A percentile compares a stretch with the other conserved stretches of the same genome.
Evolutionary conservation across 805 yeast genomes (phyloP).

Genomic region (Candida nitratophila): DNA sequence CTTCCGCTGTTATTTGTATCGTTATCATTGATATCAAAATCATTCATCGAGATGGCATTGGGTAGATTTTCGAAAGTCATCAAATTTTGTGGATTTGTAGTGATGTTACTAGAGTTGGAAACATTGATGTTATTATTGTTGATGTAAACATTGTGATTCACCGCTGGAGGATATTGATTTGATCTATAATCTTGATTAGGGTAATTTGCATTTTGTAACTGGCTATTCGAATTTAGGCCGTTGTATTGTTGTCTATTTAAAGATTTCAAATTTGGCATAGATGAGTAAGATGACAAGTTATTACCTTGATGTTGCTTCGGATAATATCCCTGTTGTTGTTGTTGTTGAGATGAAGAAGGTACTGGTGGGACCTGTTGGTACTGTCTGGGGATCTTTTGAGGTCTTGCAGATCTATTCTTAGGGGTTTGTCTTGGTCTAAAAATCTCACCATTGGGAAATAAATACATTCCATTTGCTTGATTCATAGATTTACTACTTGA

Average conservation of each 20-base stretch:
- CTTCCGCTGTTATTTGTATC: background rate
- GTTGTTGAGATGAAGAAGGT: background rate
- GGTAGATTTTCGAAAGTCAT: too few species aligned
- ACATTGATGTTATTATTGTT: too few species aligned
- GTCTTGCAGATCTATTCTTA: constrained; percentile 30
- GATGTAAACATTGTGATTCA: too few species aligned
- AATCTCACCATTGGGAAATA: constrained; percentile 49
- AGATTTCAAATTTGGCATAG: constrained; percentile 6
- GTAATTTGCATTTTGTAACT: too few species aligned
- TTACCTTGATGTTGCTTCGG: constrained; percentile 1
- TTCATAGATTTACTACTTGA: constrained; percentile 3
- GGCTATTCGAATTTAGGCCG: too few species aligned
- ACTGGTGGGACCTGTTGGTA: background rate
- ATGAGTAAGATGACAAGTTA: constrained; percentile 1
- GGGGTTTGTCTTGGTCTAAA: constrained; percentile 40
- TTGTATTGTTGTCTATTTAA: background rate
- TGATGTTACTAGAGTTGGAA: background rate
- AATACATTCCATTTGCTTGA: constrained; percentile 13
- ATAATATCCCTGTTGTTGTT: background rate
- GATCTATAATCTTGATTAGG: constrained; percentile 1
- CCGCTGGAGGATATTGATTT: background rate
- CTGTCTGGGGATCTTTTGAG: constrained; percentile 13
- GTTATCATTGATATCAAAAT: background rate
- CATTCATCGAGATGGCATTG: background rate
- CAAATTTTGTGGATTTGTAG: too few species aligned